Base-by-base conservation (phyloP, 345 rosid species). In the Ceriops decandra region DNA sequence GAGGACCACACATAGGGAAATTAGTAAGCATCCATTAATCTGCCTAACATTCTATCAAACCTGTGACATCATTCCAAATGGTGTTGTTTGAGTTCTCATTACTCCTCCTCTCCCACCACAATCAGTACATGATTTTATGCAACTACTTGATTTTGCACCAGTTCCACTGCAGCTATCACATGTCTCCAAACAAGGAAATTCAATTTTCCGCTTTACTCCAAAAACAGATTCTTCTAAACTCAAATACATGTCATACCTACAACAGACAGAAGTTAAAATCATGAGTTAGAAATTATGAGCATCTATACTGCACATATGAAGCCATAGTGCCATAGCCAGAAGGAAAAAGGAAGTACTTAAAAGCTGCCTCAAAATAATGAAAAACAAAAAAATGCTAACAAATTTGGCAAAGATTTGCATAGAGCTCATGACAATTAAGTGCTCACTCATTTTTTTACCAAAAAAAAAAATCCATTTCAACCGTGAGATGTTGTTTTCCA, bases 61-160 rank as follows among this genome's bases (percentile, higher is more conserved):
- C 95, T 87, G 91, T 57, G 97, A 89, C 84, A 89, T 85, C 68
- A 89, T 77, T 73, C 97, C 98, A 77, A 90, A 90, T 22, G 98
- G 95, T 47, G 98, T 90, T 81, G 81, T 87, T 76, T 84, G 91
- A 72, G 87, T 80, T 72, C 79, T 81, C 86, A 84, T 82, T 61
- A 82, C 86, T 62, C 83, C 88, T 52, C 98, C 97, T 80, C 84
- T 87, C 74, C 97, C 97, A 56, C 86, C 91, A 79, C 98, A 93
- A 54, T 78, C 75, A 56, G 52, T 64, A 76, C 98, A 93, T 64
- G 83, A 57, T 77, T 84, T 85, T 57, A 93, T 68, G 66, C 71
- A 73, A 60, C 77, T 75, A 69, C 80, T 79, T 59, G 95, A 86
- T 79, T 82, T 86, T 72, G 98, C 96, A 75, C 98, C 98, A 26